Conservation (phyloP, 2,329 filamentous ascomycete genomes). For the Daldinia sp. region DNA sequence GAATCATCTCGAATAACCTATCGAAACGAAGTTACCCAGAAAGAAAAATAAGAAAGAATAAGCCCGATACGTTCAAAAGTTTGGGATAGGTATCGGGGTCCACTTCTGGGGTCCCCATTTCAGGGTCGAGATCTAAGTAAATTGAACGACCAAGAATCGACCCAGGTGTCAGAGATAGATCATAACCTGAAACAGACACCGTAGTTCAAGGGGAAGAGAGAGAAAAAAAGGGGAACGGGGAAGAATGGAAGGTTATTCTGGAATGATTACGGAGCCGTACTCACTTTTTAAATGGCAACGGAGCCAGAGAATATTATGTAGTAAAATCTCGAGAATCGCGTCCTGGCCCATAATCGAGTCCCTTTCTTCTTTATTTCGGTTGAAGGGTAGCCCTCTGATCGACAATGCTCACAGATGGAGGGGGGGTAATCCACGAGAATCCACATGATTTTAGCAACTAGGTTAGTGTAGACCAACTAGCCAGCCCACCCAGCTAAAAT, state of each 20-base stretch:
- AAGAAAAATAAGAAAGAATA: background rate
- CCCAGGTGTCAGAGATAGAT: conserved; percentile 31
- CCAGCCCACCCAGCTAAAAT: conserved; percentile 23
- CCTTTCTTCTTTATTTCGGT: conserved; percentile 12
- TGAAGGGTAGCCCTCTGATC: conserved; percentile 34
- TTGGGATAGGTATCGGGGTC: conserved; percentile 23
- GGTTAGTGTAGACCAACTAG: too few species aligned
- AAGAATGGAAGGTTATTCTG: conserved; percentile 2
- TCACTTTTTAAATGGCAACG: conserved; percentile 23
- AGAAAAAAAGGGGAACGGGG: conserved; percentile 1
- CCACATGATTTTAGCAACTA: conserved; percentile 40
- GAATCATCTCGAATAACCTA: conserved; percentile 7
- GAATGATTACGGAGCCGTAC: conserved; percentile 1
- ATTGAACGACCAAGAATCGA: conserved; percentile 21
- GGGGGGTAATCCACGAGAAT: too few species aligned
- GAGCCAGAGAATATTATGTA: background rate
- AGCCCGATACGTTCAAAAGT: conserved; percentile 8
- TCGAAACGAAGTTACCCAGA: conserved; percentile 15
- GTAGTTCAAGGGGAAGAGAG: background rate
- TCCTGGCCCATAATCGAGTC: conserved; percentile 19
- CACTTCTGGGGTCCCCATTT: conserved; percentile 25
- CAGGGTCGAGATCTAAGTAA: conserved; percentile 16
- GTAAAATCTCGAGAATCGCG: conserved; percentile 12
- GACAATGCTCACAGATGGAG: conserved; percentile 33
- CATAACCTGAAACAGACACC: conserved; percentile 22